A percentile compares a stretch with the other conserved stretches of the same genome.
Conservation (phyloP, 2,329 filamentous ascomycete genomes). For the Arthrinium phaeospermum region DNA sequence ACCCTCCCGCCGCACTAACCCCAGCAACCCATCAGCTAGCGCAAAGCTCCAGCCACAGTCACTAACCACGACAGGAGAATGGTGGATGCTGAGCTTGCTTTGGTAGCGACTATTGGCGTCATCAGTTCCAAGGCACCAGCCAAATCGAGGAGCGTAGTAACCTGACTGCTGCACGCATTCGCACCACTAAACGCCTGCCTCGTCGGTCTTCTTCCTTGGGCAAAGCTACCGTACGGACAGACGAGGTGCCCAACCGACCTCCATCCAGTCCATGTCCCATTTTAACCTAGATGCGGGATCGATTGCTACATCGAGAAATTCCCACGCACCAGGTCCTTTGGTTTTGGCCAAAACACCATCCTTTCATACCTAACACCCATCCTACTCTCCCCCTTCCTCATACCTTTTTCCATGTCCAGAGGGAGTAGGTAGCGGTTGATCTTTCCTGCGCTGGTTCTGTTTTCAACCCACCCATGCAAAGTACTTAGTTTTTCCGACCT, state of each 20-base stretch:
- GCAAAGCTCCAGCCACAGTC: conserved; percentile 10
- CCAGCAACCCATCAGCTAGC: background rate
- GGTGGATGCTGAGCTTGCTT: background rate
- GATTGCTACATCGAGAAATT: conserved; percentile 1
- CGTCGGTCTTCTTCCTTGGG: conserved; percentile 1
- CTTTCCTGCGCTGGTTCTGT: background rate
- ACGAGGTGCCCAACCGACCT: background rate
- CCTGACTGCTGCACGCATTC: conserved; percentile 10
- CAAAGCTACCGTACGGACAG: background rate
- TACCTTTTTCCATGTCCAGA: conserved; percentile 2
- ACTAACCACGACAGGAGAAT: background rate
- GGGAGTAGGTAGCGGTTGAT: background rate
- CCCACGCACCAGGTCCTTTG: background rate
- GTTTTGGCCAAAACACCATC: conserved; percentile 1
- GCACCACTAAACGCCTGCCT: conserved; percentile 9
- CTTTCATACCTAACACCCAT: background rate
- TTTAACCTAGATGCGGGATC: conserved; percentile 3
- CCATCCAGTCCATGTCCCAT: background rate
- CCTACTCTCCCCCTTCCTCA: background rate
- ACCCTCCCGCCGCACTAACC: background rate
- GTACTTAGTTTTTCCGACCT: conserved; percentile 15
- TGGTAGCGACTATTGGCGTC: conserved; percentile 18
- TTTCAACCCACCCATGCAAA: background rate
- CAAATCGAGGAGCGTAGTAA: background rate
- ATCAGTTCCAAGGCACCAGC: conserved; percentile 18